These are phyloP conservation scores for Penicillium paradoxum DNA, from an alignment of 495 filamentous ascomycete species.

Conservation along the genomic window DNA sequence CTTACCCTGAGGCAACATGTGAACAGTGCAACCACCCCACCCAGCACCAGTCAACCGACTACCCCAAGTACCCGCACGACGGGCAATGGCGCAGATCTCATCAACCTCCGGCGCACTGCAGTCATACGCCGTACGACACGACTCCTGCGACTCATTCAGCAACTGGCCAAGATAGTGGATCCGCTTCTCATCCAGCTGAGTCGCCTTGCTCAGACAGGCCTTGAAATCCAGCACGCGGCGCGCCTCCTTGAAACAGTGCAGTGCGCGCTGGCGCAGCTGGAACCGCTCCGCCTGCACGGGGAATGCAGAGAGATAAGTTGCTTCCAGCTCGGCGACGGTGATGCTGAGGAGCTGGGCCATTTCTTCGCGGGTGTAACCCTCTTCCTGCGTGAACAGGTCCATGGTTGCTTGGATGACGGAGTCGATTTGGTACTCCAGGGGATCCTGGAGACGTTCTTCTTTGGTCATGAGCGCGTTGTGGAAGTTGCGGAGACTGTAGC, in stretches of 20 bases:
- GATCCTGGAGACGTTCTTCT: constrained; percentile 48
- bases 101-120: constrained; percentile 90
- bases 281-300: constrained; percentile 86
- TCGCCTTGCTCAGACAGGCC: constrained; percentile 54
- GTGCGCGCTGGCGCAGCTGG: constrained; percentile 75
- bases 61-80: constrained; percentile 72
- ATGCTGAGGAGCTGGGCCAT: constrained; percentile 70
- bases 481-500: constrained; percentile 78
- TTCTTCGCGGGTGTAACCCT: constrained; percentile 85
- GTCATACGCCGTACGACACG: constrained; percentile 78
- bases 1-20: constrained; percentile 81
- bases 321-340: constrained; percentile 62
- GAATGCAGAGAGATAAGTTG: constrained; percentile 74
- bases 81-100: constrained; percentile 74
- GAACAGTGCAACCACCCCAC: constrained; percentile 95
- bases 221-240: constrained; percentile 81
- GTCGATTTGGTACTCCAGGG: constrained; percentile 61
- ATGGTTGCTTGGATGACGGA: constrained; percentile 60
- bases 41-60: constrained; percentile 88
- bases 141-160: constrained; percentile 84
- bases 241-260: constrained; percentile 89
- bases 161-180: constrained; percentile 72
- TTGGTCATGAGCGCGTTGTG: constrained; percentile 73
- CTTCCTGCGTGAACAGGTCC: constrained; percentile 60
- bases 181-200: constrained; percentile 51